Evolutionary conservation across 352 stramenopile species (phyloP).

Genomic region (Phytophthora syringae): DNA sequence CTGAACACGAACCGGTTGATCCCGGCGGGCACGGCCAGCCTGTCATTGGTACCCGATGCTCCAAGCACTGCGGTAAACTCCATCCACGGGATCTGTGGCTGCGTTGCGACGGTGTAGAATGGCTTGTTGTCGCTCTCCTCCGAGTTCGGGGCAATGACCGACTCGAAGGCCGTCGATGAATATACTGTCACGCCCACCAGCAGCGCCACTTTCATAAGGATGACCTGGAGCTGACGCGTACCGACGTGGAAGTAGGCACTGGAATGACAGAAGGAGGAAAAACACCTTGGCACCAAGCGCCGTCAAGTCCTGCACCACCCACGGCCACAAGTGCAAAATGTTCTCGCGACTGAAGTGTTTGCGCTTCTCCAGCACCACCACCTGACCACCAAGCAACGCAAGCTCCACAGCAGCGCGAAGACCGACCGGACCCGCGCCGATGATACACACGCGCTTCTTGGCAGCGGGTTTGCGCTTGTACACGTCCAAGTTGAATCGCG

Average conservation of each 20-base stretch:
- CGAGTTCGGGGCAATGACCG: conserved; percentile 56
- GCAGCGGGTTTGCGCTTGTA: conserved; percentile 67
- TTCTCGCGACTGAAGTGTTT: conserved; percentile 85
- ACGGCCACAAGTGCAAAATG: conserved; percentile 86
- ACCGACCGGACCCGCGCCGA: conserved; percentile 78
- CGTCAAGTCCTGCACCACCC: conserved; percentile 85
- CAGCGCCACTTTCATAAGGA: conserved; percentile 83
- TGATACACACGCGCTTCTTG: conserved; percentile 76
- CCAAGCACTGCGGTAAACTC: conserved; percentile 77
- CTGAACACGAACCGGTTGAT: conserved; percentile 86
- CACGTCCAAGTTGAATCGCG: conserved; percentile 55
- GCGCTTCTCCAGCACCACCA: conserved; percentile 85
- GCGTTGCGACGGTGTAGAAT: conserved; percentile 76
- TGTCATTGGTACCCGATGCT: conserved; percentile 74
- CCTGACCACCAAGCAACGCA: conserved; percentile 70
- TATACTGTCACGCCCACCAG: conserved; percentile 76
- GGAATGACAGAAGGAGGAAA: conserved; percentile 85
- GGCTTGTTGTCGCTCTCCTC: conserved; percentile 62
- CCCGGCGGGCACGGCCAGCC: conserved; percentile 57
- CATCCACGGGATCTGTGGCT: conserved; percentile 82
- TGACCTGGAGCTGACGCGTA: conserved; percentile 86
- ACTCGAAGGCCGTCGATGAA: conserved; percentile 66
- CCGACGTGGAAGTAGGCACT: conserved; percentile 87
- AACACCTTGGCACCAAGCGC: conserved; percentile 84
- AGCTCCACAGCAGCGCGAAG: conserved; percentile 79